Evolutionary conservation across 371 early-diverging fungal species (phyloP), one percentile per base, ranked within the genome.

Genomic region (Saksenaea vasiformis): DNA sequence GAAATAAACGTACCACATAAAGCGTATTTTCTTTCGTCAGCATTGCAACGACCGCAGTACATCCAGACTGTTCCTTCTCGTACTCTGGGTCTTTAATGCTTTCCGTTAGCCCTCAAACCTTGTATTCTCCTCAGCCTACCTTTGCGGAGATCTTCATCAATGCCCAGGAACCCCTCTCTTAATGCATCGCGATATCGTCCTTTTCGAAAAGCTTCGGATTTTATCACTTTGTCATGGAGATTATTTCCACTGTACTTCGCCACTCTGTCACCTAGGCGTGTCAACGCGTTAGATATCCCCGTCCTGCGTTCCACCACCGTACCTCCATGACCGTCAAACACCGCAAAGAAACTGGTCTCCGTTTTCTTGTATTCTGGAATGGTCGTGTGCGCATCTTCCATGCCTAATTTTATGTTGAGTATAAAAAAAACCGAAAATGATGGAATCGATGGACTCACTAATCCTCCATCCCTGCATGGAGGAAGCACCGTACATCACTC

Each of bases 291-390:
- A 31, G 35, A 31, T 58, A 34, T 38, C 1, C n/a, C 35, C 35
- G 26, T 14, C 22, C 19, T 24, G 35, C 27, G 13, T 26, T 5
- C 13, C 13, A 22, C 19, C 9, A 36, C 53, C 68, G 64, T 85
- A 68, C 93, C 97, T 69, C 96, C 97, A 70, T 97, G 97, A 2
- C 97, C 97, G 78, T 97, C 97, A 76, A 88, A 96, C n/a, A 96
- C 96, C 11, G 88, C 95, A 84, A 95, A 97, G 80, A 94, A 96
- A 17, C 90, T 85, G 24, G 71, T 64, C 22, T 77, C 76, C 26
- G 74, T 76, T 31, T 74, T 64, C 8, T 66, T 68, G 31, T 95
- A 70, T 43, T 83, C 80, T 15, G 92, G 82, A 51, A 91, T 59
- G 37, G 93, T 89, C 15, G 95, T 91, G 79, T 97, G 97, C 11